These are phyloP conservation scores for Trichoderma asperelloides DNA, from an alignment of 495 filamentous ascomycete genomes.

Conservation along the genomic window DNA sequence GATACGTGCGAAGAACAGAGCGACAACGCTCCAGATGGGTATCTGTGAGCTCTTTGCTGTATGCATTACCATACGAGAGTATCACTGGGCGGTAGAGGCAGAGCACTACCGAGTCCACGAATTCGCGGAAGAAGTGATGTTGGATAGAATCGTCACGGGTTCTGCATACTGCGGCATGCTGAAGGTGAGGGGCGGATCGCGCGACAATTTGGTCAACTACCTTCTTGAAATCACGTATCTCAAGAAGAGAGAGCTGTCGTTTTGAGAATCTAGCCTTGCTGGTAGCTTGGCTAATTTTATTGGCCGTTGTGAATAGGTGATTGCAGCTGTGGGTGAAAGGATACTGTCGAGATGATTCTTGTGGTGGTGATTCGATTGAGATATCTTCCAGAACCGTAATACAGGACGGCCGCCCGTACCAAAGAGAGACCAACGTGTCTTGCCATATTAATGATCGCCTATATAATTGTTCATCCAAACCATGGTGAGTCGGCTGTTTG, in stretches of 20 bases:
- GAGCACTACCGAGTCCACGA: neutral
- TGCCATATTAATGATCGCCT: neutral
- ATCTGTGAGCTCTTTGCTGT: neutral
- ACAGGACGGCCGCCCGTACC: neutral
- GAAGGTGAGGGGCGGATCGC: neutral
- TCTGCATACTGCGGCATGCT: neutral
- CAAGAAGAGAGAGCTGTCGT: neutral
- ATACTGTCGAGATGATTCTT: neutral
- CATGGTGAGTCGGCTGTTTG: neutral
- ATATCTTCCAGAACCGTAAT: neutral
- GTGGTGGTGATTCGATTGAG: neutral
- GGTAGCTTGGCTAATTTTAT: neutral
- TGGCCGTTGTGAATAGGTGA: neutral
- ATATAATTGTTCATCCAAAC: neutral
- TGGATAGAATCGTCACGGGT: neutral
- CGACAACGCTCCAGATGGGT: neutral
- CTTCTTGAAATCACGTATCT: neutral
- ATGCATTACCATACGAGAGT: neutral
- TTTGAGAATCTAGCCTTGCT: neutral
- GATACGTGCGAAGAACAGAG: neutral
- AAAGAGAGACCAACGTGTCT: neutral
- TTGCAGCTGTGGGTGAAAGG: neutral
- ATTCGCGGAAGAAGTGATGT: constrained; percentile 1
- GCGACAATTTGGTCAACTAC: neutral
- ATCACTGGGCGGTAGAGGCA: neutral